Evolutionary conservation across 805 yeast species (phyloP).

Genomic region (Kazachstania bromeliacearum): DNA sequence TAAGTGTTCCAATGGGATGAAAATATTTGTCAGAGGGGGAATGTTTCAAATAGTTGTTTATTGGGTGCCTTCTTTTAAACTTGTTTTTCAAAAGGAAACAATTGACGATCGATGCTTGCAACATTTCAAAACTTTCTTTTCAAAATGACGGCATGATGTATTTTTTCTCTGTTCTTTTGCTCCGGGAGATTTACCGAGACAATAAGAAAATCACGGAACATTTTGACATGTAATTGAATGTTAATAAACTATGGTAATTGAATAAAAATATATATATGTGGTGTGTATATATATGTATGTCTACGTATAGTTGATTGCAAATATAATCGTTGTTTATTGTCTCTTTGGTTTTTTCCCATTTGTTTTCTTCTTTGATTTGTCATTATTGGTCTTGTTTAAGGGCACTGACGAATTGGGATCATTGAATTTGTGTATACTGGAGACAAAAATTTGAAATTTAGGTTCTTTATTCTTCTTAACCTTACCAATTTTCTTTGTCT

Average conservation of each 20-base stretch:
- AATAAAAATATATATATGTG: neutral
- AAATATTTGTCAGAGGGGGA: neutral
- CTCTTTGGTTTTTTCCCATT: no score
- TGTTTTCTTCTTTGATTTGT: no score
- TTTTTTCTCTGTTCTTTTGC: no score
- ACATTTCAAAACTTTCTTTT: no score
- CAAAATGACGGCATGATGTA: no score
- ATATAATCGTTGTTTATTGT: no score
- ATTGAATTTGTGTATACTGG: conserved; percentile 27
- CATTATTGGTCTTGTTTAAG: conserved; percentile 4
- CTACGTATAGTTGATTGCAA: no score
- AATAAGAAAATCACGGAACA: no score
- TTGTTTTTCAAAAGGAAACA: neutral
- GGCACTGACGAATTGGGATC: conserved; percentile 7
- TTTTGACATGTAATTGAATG: neutral
- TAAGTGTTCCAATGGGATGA: neutral
- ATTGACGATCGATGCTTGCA: neutral
- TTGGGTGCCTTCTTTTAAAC: no score
- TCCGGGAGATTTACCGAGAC: no score
- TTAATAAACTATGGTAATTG: neutral
- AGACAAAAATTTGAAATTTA: conserved; percentile 29
- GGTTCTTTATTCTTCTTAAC: conserved; percentile 21
- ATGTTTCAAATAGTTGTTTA: neutral
- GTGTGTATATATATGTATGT: no score
- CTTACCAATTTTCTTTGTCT: conserved; percentile 4